phyloP scores from a whole-genome alignment of 352 stramenopile genomes.

The Pythium dissimile region DNA sequence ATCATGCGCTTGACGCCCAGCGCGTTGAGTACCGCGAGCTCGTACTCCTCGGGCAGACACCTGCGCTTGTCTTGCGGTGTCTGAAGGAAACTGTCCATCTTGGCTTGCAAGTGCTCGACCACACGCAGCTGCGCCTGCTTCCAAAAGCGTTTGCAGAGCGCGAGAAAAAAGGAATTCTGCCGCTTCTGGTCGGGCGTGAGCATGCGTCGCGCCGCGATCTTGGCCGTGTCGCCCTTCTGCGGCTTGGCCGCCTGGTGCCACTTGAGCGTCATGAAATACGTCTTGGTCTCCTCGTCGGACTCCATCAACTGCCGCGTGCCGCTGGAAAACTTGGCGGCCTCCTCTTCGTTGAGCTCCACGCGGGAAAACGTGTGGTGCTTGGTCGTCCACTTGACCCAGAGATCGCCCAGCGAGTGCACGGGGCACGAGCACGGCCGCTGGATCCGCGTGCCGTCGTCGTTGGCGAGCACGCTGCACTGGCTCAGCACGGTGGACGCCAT shows the following conservation, averaged over 20 bases:
- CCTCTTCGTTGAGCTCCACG: constrained; percentile 43
- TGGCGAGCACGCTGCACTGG: constrained; percentile 70
- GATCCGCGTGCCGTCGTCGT: constrained; percentile 48
- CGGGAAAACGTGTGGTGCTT: constrained; percentile 76
- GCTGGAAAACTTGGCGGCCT: constrained; percentile 64
- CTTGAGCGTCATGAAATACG: constrained; percentile 82
- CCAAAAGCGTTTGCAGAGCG: constrained; percentile 74
- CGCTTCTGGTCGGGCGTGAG: constrained; percentile 74
- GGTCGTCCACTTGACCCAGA: constrained; percentile 82
- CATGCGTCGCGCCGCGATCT: constrained; percentile 63
- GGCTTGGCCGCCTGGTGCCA: constrained; percentile 79
- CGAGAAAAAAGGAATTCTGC: constrained; percentile 73
- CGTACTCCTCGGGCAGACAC: constrained; percentile 33
- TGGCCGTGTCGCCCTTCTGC: constrained; percentile 82
- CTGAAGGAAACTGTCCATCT: constrained; percentile 34
- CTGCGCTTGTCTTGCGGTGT: constrained; percentile 24
- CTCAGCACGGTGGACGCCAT: constrained; percentile 62
- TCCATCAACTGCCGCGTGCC: constrained; percentile 87
- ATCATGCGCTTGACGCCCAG: constrained; percentile 71
- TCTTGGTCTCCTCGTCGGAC: constrained; percentile 39
- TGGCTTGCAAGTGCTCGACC: constrained; percentile 67
- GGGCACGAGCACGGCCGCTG: constrained; percentile 75
- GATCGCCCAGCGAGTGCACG: constrained; percentile 67
- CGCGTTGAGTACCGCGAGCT: constrained; percentile 54
- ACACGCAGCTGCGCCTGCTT: constrained; percentile 65